Evolutionary conservation across 495 filamentous ascomycete genomes (phyloP).

Genomic region (Hyaloscypha finlandica): DNA sequence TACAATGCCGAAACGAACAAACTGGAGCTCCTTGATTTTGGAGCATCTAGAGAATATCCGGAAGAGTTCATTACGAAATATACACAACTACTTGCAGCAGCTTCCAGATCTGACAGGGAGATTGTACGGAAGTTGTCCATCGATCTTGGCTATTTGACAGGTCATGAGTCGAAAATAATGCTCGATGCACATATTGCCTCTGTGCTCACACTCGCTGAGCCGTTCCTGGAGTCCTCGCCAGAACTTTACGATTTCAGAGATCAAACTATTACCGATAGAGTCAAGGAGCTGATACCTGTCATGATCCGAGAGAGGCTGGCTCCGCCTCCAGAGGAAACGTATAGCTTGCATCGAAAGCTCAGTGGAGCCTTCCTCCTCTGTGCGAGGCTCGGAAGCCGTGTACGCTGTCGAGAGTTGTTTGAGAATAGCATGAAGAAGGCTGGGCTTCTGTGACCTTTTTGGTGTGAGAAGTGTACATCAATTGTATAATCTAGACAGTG

Average conservation of each 20-base stretch:
- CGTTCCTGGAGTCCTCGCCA: constrained; percentile 73
- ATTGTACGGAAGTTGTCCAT: constrained; percentile 70
- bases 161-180: constrained; percentile 81
- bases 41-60: constrained; percentile 86
- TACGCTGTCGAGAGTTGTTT: constrained; percentile 82
- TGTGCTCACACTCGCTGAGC: constrained; percentile 87
- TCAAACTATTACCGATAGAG: constrained; percentile 94
- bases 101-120: constrained; percentile 64
- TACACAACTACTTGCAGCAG: constrained; percentile 73
- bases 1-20: constrained; percentile 73
- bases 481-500: not conserved
- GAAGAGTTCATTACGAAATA: constrained; percentile 76
- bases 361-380: constrained; percentile 95
- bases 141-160: constrained; percentile 88
- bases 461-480: not conserved
- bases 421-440: constrained; percentile 37
- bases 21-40: constrained; percentile 94
- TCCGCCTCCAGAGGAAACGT: constrained; percentile 97
- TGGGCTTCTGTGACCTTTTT: constrained; percentile 17
- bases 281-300: constrained; percentile 80
- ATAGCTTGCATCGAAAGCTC: constrained; percentile 91
- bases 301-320: constrained; percentile 88
- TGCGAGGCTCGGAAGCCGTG: constrained; percentile 79
- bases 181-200: constrained; percentile 80
- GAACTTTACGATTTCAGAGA: constrained; percentile 88